Evolutionary conservation across 352 stramenopile genomes (phyloP).

Genomic region (Phytophthora idaei): DNA sequence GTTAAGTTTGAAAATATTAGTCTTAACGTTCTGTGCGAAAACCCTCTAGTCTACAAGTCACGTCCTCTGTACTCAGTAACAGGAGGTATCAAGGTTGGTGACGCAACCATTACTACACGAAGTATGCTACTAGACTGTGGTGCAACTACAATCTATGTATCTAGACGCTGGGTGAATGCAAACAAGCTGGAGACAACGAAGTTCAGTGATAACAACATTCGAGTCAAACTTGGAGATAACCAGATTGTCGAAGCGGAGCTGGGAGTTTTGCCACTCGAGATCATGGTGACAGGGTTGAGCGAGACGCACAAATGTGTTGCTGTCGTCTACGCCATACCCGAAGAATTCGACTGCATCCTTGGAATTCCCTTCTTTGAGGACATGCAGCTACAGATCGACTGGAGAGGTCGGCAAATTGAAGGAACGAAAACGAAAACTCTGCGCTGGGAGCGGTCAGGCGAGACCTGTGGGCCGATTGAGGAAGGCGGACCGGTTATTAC

Average conservation of each 20-base stretch:
- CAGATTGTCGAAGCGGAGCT: neutral
- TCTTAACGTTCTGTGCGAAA: conserved; percentile 17
- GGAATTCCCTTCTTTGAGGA: conserved; percentile 19
- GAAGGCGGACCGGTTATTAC: neutral
- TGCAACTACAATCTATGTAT: too few relatives aligned
- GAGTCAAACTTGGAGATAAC: neutral
- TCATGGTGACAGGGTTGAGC: too few relatives aligned
- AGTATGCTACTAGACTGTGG: too few relatives aligned
- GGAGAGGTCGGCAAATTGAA: conserved; percentile 11
- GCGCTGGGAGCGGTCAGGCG: neutral
- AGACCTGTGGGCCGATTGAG: neutral
- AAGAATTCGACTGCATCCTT: too few relatives aligned
- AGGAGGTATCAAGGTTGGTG: too few relatives aligned
- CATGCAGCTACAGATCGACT: conserved; percentile 10
- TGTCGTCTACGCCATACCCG: too few relatives aligned
- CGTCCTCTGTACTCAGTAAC: conserved; percentile 2
- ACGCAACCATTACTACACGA: too few relatives aligned
- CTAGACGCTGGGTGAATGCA: neutral
- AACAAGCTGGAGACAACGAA: neutral
- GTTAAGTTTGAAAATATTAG: conserved; percentile 8
- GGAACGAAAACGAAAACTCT: conserved; percentile 4
- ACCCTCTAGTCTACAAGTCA: conserved; percentile 8
- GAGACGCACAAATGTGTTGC: too few relatives aligned
- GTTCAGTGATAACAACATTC: neutral
- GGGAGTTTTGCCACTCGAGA: neutral